These are phyloP conservation scores for Immersiporthe knoxdaviesiana DNA, from an alignment of 2,329 filamentous ascomycete species.

Conservation along the genomic window DNA sequence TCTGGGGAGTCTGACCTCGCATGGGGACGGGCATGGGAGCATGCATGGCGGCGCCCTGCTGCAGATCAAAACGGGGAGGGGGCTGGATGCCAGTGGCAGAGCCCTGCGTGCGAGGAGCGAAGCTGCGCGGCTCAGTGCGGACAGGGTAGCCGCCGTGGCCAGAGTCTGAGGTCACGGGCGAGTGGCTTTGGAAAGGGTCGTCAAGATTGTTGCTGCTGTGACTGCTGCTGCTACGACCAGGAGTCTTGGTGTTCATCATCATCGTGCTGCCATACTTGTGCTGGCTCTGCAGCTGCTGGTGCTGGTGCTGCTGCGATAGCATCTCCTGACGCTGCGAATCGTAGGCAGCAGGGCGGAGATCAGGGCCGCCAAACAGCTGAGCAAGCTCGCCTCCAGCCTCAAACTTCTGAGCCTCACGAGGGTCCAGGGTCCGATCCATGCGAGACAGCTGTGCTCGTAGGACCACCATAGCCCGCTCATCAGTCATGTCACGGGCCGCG, in stretches of 20 bases:
- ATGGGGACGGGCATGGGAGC: background rate
- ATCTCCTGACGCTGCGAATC: background rate
- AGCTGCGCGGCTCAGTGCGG: slow-evolving; percentile 48
- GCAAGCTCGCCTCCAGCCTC: background rate
- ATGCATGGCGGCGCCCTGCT: slow-evolving; percentile 10
- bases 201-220: no score
- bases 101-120: slow-evolving; percentile 42
- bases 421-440: background rate
- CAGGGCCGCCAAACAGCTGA: background rate
- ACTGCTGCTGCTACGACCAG: background rate
- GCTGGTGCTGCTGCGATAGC: slow-evolving; percentile 7
- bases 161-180: background rate
- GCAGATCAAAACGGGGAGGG: slow-evolving; percentile 45
- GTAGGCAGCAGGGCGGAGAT: background rate
- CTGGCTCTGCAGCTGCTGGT: no score
- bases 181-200: background rate
- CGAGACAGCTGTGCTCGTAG: slow-evolving; percentile 20
- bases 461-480: slow-evolving; percentile 20
- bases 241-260: background rate
- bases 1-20: background rate
- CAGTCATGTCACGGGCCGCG: background rate
- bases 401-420: background rate
- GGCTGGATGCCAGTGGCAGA: slow-evolving; percentile 34
- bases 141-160: background rate
- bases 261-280: background rate